phyloP scores from a whole-genome alignment of 495 filamentous ascomycete genomes.

The Xylaria longipes region DNA sequence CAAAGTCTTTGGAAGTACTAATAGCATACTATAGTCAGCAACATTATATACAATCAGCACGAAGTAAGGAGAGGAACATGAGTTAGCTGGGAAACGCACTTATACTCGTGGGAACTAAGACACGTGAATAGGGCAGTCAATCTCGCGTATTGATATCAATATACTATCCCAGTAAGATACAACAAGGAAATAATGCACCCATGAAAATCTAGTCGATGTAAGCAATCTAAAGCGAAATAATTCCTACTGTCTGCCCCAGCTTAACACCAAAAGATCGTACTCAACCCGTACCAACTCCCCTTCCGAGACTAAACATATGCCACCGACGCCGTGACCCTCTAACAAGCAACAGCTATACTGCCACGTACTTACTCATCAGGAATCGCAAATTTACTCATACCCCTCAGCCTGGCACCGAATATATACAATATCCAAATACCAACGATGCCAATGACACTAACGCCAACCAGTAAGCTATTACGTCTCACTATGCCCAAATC shows the following conservation, averaged over 20 bases:
- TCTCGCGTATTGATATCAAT: neutral
- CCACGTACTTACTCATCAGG: slow-evolving; percentile 24
- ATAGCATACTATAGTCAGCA: neutral
- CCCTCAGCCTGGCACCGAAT: slow-evolving; percentile 56
- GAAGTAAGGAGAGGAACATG: neutral
- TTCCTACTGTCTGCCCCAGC: no score
- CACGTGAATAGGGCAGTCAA: neutral
- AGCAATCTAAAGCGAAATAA: neutral
- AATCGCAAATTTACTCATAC: slow-evolving; percentile 53
- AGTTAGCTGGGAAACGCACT: neutral
- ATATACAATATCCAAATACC: slow-evolving; percentile 64
- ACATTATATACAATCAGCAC: neutral
- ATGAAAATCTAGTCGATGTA: neutral
- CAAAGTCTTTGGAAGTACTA: neutral
- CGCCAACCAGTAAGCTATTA: slow-evolving; percentile 60
- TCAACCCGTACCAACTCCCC: neutral
- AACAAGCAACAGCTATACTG: neutral
- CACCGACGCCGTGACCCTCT: neutral
- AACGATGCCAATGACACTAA: slow-evolving; percentile 61
- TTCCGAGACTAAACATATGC: neutral
- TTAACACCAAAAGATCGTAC: neutral
- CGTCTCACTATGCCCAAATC: slow-evolving; percentile 65
- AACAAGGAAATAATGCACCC: no score
- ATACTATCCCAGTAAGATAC: no score
- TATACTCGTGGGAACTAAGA: neutral